Conservation (phyloP, 208 protist genomes). For the Herpetomonas tarakana region DNA sequence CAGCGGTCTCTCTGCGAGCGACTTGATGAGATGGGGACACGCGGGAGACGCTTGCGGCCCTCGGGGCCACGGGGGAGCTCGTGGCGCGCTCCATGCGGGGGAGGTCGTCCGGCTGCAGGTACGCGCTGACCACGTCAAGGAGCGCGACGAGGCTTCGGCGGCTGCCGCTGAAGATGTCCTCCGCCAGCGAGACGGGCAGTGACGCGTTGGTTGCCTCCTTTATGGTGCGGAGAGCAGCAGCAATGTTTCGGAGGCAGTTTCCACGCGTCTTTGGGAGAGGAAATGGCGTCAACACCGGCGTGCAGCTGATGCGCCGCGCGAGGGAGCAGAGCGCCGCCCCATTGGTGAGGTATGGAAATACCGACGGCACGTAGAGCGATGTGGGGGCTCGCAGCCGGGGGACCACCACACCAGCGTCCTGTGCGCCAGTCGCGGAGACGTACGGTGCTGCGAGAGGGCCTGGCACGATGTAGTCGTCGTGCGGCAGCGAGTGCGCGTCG, state of each 20-base stretch:
- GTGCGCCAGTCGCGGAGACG: constrained; percentile 26
- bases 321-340: constrained; percentile 54
- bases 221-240: constrained; percentile 20
- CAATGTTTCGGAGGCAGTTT: constrained; percentile 57
- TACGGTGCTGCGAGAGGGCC: constrained; percentile 45
- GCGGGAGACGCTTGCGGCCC: not conserved
- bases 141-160: constrained; percentile 7
- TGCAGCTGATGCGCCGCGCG: constrained; percentile 20
- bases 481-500: constrained; percentile 41
- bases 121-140: not conserved
- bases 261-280: constrained; percentile 26
- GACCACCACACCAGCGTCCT: constrained; percentile 4
- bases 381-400: constrained; percentile 18
- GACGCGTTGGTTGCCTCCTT: constrained; percentile 24
- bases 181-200: constrained; percentile 13
- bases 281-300: constrained; percentile 24
- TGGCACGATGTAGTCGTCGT: constrained; percentile 55
- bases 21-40: no score
- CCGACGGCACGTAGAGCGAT: constrained; percentile 55
- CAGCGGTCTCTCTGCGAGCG: no score
- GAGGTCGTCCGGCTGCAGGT: not conserved
- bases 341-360: constrained; percentile 81
- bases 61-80: not conserved
- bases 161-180: constrained; percentile 39
- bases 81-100: not conserved